These are phyloP conservation scores for Colletotrichum zoysiae DNA, from an alignment of 2,329 filamentous ascomycete species.

Conservation along the genomic window DNA sequence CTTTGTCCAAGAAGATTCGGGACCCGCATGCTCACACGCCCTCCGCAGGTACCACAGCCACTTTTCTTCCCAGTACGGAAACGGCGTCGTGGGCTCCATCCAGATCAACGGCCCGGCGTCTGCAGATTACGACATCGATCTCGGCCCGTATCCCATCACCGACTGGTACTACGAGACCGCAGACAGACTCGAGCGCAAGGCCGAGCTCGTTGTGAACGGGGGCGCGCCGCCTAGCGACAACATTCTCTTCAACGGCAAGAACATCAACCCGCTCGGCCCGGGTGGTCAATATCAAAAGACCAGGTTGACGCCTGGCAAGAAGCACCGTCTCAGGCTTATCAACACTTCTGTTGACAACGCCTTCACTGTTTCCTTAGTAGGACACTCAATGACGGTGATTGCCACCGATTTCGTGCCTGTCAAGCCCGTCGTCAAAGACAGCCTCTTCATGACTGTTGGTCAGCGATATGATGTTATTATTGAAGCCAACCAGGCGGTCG, in stretches of 20 bases:
- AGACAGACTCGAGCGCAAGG: constrained; percentile 46
- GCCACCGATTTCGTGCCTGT: constrained; percentile 67
- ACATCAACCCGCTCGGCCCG: constrained; percentile 48
- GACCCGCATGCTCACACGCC: constrained; percentile 44
- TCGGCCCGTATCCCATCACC: constrained; percentile 65
- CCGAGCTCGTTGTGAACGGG: constrained; percentile 41
- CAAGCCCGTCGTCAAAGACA: constrained; percentile 60
- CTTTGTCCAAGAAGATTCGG: constrained; percentile 5
- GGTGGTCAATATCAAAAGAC: constrained; percentile 50
- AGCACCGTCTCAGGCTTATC: constrained; percentile 63
- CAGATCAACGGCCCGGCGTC: constrained; percentile 61
- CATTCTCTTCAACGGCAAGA: constrained; percentile 59
- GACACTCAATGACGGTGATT: constrained; percentile 66
- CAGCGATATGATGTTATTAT: constrained; percentile 58
- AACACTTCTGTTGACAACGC: constrained; percentile 64
- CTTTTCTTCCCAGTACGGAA: constrained; percentile 62
- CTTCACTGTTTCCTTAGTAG: no score
- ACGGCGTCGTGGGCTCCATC: constrained; percentile 65
- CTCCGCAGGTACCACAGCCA: constrained; percentile 61
- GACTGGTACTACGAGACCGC: constrained; percentile 64
- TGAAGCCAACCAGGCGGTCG: constrained; percentile 49
- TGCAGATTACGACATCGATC: constrained; percentile 69
- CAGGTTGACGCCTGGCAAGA: constrained; percentile 57
- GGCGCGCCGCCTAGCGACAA: constrained; percentile 50
- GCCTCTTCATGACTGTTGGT: constrained; percentile 64